A percentile compares a stretch with the other conserved stretches of the same genome.
phyloP scores from a whole-genome alignment of 192 early-diverging fungal genomes.

The Coemansia biformis region DNA sequence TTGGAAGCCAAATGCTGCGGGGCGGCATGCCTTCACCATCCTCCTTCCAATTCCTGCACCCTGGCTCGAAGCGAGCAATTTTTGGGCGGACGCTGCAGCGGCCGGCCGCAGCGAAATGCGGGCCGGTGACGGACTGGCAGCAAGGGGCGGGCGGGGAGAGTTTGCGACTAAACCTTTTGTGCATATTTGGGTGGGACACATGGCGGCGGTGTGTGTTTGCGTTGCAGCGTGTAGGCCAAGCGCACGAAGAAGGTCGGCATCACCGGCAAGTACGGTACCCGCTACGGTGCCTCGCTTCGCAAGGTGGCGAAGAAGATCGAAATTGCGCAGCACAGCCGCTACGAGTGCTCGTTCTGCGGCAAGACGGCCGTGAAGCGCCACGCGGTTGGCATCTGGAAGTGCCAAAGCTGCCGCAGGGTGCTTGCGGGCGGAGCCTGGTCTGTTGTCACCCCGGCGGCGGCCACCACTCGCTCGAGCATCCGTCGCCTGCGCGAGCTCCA shows the following conservation, averaged over 20 bases:
- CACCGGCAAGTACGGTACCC: conserved; percentile 99
- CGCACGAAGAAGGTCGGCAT: conserved; percentile 99
- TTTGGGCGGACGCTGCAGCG: too few species aligned
- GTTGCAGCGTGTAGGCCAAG: conserved; percentile 81
- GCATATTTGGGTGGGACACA: too few species aligned
- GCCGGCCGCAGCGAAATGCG: too few species aligned
- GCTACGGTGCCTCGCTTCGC: conserved; percentile 99
- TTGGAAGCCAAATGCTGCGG: too few species aligned
- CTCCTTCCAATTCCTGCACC: too few species aligned
- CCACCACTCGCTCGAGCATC: conserved; percentile 87
- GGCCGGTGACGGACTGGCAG: too few species aligned
- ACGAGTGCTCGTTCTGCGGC: conserved; percentile 99
- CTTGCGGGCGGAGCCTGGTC: conserved; percentile 98
- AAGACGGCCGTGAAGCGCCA: conserved; percentile 93
- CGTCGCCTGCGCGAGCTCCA: conserved; percentile 96
- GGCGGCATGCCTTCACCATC: too few species aligned
- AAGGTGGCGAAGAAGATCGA: conserved; percentile 99
- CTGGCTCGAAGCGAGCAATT: too few species aligned
- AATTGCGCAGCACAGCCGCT: conserved; percentile 98
- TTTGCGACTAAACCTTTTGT: too few species aligned
- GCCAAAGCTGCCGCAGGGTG: conserved; percentile 89
- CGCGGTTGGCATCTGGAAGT: conserved; percentile 99
- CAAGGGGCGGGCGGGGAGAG: too few species aligned
- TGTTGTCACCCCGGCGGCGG: conserved; percentile 75
- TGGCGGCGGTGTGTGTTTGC: too few species aligned